Evolutionary conservation across 176 grass and related monocot genomes (phyloP).

Genomic region (Puya raimondii): DNA sequence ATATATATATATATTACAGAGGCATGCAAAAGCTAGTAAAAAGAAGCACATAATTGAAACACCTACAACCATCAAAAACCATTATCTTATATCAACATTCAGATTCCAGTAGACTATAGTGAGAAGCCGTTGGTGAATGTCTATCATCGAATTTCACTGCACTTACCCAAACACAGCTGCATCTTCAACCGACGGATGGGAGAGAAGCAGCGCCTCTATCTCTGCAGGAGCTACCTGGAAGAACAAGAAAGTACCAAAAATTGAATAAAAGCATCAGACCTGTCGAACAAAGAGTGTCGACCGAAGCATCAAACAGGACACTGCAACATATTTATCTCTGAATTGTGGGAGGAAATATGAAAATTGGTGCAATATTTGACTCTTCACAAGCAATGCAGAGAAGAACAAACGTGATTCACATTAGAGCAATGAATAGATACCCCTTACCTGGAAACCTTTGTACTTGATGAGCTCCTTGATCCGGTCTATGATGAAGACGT

Average conservation of each 20-base stretch:
- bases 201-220: constrained; percentile 74
- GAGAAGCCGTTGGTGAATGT: no score
- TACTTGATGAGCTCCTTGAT: constrained; percentile 98
- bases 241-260: not conserved
- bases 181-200: constrained; percentile 60
- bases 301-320: no score
- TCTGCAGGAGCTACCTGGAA: constrained; percentile 71
- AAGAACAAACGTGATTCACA: not conserved
- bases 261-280: not conserved
- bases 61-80: no score
- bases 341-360: no score
- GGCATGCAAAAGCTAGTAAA: not conserved
- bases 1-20: no score
- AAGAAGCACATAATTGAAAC: not conserved
- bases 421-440: no score
- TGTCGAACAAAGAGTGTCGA: no score
- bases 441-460: constrained; percentile 74
- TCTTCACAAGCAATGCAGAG: no score
- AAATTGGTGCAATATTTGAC: not conserved
- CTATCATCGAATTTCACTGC: not conserved
- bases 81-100: no score
- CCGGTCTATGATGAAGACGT: constrained; percentile 72
- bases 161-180: constrained; percentile 70
- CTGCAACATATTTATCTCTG: no score
- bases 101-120: no score